Evolutionary conservation across 1,139 yeast genomes (phyloP), one percentile per base, ranked within the genome.

Genomic region (Candida dubliniensis): DNA sequence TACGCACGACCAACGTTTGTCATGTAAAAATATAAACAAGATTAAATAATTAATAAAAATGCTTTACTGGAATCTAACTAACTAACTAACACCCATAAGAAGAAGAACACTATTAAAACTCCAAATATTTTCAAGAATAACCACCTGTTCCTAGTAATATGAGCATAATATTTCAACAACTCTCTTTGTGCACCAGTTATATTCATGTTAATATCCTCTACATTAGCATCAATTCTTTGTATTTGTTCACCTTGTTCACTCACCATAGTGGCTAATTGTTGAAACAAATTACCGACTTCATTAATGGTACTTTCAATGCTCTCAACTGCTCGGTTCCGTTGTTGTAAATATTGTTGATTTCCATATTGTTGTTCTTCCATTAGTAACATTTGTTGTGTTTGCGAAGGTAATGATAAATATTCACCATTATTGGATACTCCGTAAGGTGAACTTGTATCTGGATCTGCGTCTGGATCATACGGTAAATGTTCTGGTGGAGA

Each of bases 201-300:
- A 63, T 91, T 93, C 60, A 91, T 63, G 56, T 88, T 82, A 42
- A 93, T 89, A 58, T 95, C 98, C 55, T 91, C 97, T 4, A 96
- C 96, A 60, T 93, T 91, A 46, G 85, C 90, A 65, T 95, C 99
- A 51, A 93, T 93, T 59, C 98, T 76, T 63, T 93, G 99, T 46
- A 93, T 93, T 25, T 86, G 87, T 58, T 93, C 99, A 36, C 98
- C 95, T 66, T 93, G 99, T 64, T 95, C 99, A 49, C 89, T 91
- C 10, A 93, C 97, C 98, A 93, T 91, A 2, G 96, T 87, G 2
- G 98, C 96, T 56, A 93, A 75, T 65, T 93, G 99, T 56, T 88
- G 95, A 68, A 95, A 93, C 52, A 93, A 76, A 45, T 88, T 87
- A 27, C 99, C 99, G 36, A 93, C 96, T 64, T 93, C 99, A 59